Conservation (phyloP, 345 rosid species). For the Syzygium aromaticum region DNA sequence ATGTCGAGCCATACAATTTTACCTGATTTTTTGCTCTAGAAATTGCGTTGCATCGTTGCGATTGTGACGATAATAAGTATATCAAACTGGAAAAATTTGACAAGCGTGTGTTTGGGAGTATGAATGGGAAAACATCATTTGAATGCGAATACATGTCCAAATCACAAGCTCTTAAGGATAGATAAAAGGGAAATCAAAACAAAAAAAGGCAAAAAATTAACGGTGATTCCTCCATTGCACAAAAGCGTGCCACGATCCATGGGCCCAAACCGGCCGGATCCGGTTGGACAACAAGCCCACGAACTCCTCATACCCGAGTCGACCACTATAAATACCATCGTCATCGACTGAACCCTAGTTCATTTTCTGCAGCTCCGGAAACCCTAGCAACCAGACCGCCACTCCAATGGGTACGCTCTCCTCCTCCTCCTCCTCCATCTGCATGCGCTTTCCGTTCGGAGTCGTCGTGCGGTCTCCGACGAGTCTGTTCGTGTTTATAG, state of each 20-base stretch:
- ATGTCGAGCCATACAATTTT: not conserved
- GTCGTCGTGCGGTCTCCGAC: not conserved
- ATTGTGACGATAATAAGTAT: not conserved
- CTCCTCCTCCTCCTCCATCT: not conserved
- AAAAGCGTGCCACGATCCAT: not conserved
- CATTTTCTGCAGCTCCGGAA: not conserved
- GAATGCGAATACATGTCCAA: not conserved
- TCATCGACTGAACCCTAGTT: not conserved
- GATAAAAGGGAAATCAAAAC: too few species aligned
- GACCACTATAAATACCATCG: not conserved
- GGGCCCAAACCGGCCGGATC: not conserved
- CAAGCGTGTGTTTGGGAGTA: too few species aligned
- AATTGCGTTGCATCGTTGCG: not conserved
- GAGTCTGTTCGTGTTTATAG: not conserved
- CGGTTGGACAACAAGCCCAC: not conserved
- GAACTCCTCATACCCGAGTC: not conserved
- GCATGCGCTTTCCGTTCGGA: not conserved
- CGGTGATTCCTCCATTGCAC: not conserved
- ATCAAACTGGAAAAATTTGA: not conserved
- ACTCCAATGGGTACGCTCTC: not conserved
- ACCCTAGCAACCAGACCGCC: conserved; percentile 4
- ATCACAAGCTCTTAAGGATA: not conserved
- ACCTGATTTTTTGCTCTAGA: not conserved
- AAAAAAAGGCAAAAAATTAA: too few species aligned
- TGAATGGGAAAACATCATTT: not conserved